Base-by-base conservation (phyloP, 371 early-diverging fungal genomes). In the Rhizopus sp. region DNA sequence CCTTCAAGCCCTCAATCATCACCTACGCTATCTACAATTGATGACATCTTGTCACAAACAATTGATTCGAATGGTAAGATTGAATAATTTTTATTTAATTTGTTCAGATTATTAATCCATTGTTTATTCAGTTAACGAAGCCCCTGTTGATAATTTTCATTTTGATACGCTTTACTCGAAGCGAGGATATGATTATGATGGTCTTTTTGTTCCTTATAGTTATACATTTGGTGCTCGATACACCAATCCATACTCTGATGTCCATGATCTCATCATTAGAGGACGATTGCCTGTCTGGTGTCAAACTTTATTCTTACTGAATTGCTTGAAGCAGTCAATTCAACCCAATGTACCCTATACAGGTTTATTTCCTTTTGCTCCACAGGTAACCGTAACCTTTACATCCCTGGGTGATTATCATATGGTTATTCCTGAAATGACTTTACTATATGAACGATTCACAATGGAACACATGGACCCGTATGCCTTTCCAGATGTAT, bases 201-300 rank as follows among this genome's bases (percentile, higher is more conserved):
- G 61, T 4, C 58, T 52, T n/a, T 74, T 72, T 50, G 53, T 74
- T 2, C 80, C 80, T 5, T 77, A 69, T 53, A 73, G 75, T 53
- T 80, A 80, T 37, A 80, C 77, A 49, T 69, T 80, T 55, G 80
- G 80, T 10, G 65, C 66, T 7, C 59, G 77, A 32, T 77, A 65
- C 44, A 75, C 75, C 31, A 75, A 77, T 17, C 75, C 77, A 6
- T 73, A 67, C 38, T 53, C 59, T 4, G 52, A 61, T 9, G 55
- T 63, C 3, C 62, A 63, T 5, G 80, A 80, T 56, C 39, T 80
- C 7, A 47, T 76, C 23, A 66, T 80, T 7, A 75, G 78, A 5
- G 78, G 75, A 7, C 60, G 64, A 32, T 6, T 78, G 2, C 78
- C 78, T 5, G 23, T 69, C 13, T 78, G 78, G 78, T 66, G 66